Conservation (phyloP, 768 basidiomycete genomes). For the Leucocoprinus leucothites region DNA sequence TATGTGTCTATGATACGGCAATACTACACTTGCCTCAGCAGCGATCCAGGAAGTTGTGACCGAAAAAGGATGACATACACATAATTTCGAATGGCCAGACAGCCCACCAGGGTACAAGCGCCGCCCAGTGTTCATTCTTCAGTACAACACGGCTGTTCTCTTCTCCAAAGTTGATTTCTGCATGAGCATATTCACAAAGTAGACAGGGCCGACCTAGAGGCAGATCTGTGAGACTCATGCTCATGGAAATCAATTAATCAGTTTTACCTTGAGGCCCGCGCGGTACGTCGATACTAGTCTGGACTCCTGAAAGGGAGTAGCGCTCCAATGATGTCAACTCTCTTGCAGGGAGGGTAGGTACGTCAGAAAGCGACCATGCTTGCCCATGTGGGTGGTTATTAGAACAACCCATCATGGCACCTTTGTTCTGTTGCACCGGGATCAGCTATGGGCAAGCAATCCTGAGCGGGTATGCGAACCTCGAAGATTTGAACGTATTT, state of each 20-base stretch:
- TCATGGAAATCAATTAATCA: neutral
- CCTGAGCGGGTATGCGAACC: constrained; percentile 33
- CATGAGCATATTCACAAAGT: constrained; percentile 75
- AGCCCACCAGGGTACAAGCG: constrained; percentile 94
- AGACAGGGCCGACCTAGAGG: constrained; percentile 58
- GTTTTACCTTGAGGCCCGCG: constrained; percentile 44
- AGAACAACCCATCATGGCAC: constrained; percentile 92
- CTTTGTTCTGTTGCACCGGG: constrained; percentile 67
- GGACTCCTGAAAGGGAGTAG: constrained; percentile 36
- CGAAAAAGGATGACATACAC: constrained; percentile 35
- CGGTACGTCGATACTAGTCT: constrained; percentile 44
- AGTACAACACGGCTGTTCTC: constrained; percentile 57
- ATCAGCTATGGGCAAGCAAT: neutral
- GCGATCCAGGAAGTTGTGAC: neutral
- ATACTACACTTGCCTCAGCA: constrained; percentile 39
- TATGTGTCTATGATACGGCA: constrained; percentile 79
- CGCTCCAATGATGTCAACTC: constrained; percentile 57
- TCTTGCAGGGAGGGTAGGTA: constrained; percentile 67
- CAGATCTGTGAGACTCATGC: neutral
- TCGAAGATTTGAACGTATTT: constrained; percentile 89
- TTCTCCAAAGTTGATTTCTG: constrained; percentile 47
- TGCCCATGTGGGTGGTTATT: constrained; percentile 96
- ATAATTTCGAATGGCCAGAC: constrained; percentile 90
- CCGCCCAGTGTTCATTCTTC: constrained; percentile 75
- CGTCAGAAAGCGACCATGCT: constrained; percentile 73